Base-by-base conservation (phyloP, 1,284 basidiomycete species). In the Cystobasidiaceae sp. region DNA sequence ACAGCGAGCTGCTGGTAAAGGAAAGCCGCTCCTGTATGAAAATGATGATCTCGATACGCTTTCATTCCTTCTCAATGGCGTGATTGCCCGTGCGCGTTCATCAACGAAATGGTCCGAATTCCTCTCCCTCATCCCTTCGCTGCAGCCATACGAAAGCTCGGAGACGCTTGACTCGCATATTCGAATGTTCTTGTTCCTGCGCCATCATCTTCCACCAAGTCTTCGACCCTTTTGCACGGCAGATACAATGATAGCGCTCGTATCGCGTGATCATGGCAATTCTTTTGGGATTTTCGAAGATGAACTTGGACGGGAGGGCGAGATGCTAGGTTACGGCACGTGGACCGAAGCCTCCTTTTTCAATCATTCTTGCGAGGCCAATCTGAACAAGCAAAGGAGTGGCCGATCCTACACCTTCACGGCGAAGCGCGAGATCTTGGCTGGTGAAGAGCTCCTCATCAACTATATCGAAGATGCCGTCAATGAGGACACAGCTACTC, bases 311-410 rank as follows among this genome's bases (percentile, higher is more conserved):
- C 56, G 57, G 13, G 71, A 58, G 25, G 72, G 61, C 8, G 61
- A 73, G 61, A 71, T 73, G 68, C 68, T 73, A 17, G 72, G 72
- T 3, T 72, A 71, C 55, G 72, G 71, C 23, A 67, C 58, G 4
- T 73, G 70, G 70, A 58, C 69, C 30, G 45, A 56, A 34, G 71
- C 70, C 1, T 70, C 69, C 17, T 73, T 70, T 66, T 73, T 73
- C 62, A 73, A 73, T 41, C 72, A 73, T 58, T 69, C 70, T 3
- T 73, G 72, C 54, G 19, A 19, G 25, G 69, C 72, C 2, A 67
- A 65, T 41, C 39, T 72, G 8, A 21, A 33, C 2, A 67, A 69
- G 33, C 13, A 34, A 5, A 59, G 69, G 17, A 19, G 46, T 1
- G 72, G 70, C 4, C 60, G 69, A 1, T 13, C 37, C 2, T 73